A percentile compares a stretch with the other conserved stretches of the same genome.
phyloP scores from a whole-genome alignment of 768 basidiomycete species.

The Pisolithus orientalis region DNA sequence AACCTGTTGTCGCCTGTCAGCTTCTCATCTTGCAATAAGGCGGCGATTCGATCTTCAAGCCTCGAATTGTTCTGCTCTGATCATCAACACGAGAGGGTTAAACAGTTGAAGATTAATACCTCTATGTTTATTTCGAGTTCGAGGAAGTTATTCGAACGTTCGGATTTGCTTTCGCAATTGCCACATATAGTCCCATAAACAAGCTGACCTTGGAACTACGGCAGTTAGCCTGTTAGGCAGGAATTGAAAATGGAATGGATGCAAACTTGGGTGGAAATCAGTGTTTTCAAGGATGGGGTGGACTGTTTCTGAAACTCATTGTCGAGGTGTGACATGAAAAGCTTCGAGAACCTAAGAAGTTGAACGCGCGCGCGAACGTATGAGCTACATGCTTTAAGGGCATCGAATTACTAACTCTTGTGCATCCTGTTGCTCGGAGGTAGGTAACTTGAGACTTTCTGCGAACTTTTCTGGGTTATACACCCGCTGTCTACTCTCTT shows the following conservation, averaged over 20 bases:
- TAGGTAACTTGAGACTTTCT: constrained; percentile 74
- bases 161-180: constrained; percentile 61
- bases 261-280: constrained; percentile 68
- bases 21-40: constrained; percentile 59
- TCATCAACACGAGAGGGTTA: neutral
- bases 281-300: constrained; percentile 50
- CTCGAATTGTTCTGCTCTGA: constrained; percentile 54
- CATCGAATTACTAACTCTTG: constrained; percentile 62
- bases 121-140: constrained; percentile 86
- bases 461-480: constrained; percentile 85
- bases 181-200: constrained; percentile 77
- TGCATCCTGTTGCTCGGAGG: constrained; percentile 91
- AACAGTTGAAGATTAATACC: constrained; percentile 30
- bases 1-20: constrained; percentile 83
- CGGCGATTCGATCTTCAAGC: constrained; percentile 68
- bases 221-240: constrained; percentile 3
- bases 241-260: neutral
- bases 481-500: constrained; percentile 58
- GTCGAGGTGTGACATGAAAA: constrained; percentile 88
- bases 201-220: constrained; percentile 82
- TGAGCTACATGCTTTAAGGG: neutral
- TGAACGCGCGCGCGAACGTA: constrained; percentile 3
- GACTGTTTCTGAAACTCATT: constrained; percentile 82
- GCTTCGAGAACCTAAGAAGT: constrained; percentile 74
- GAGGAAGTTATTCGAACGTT: constrained; percentile 65